Base-by-base conservation (phyloP, 192 early-diverging fungal species). In the Umbelopsis ramanniana region DNA sequence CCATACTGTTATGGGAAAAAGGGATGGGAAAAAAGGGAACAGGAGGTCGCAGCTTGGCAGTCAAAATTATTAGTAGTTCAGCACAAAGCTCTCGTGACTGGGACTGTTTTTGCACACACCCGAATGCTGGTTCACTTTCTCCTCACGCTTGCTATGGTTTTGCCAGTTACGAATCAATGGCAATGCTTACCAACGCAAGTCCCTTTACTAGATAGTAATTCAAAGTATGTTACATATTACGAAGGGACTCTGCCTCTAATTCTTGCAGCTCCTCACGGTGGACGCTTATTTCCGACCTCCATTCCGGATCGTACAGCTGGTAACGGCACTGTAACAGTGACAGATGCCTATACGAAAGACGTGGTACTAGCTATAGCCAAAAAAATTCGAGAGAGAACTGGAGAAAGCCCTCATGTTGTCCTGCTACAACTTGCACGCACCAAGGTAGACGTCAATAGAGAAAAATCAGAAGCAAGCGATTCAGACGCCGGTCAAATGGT, bases 361-460 rank as follows among this genome's bases (percentile, higher is more conserved):
- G 33, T 63, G 7, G 57, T 35, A 17, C 26, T 63, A 4, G 57
- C 33, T 35, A 29, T 63, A 17, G 57, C 57, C 6, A 63, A 14
- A n/a, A 63, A 63, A 63, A 4, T 63, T 29, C 33, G 26, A 12
- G 57, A 63, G 33, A 29, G n/a, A 17, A 63, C 57, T 17, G 57
- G 57, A 37, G 33, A 11, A 29, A 63, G 23, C 8, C 57, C 57
- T 12, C 57, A 63, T 37, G 12, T 63, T 37, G 57, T 63, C 1
- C 15, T 63, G 35, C 26, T 63, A 19, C 57, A 63, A 37, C 11
- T 63, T 17, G 57, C 35, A n/a, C 57, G 57, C 11, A 63, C 57
- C 15, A 63, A 63, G 33, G 57, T 63, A 12, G 57, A 63, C 14
- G 57, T 63, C 33, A 63, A 63, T 37, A 63, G 57, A 63, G 57